phyloP scores from a whole-genome alignment of 352 stramenopile species.

The Globisporangium yorkense region DNA sequence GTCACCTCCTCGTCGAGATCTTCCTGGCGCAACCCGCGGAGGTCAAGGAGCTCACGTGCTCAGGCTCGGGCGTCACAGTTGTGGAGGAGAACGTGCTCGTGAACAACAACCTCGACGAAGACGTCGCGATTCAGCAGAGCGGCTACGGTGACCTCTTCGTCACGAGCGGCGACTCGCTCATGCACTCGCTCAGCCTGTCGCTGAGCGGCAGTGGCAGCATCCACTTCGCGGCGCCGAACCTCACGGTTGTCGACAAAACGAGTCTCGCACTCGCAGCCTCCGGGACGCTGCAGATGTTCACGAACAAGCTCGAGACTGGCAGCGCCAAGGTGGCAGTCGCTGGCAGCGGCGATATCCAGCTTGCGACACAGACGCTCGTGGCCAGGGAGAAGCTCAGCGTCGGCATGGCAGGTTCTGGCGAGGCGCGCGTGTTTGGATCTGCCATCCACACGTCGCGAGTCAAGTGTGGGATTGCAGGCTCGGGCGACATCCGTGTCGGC shows the following conservation, averaged over 20 bases:
- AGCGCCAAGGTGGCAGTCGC: conserved; percentile 7
- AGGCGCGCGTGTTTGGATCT: conserved; percentile 3
- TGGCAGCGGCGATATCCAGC: conserved; percentile 20
- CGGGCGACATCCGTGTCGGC: conserved; percentile 16
- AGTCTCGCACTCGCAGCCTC: conserved; percentile 10
- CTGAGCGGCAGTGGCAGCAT: conserved; percentile 23
- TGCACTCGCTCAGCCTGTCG: conserved; percentile 18
- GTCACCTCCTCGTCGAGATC: conserved; percentile 24
- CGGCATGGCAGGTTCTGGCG: conserved; percentile 13
- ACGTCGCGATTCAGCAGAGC: conserved; percentile 14
- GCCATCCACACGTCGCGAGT: conserved; percentile 7
- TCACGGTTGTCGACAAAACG: conserved; percentile 9
- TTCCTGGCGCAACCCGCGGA: conserved; percentile 14
- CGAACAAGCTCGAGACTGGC: conserved; percentile 5
- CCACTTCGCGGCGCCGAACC: conserved; percentile 17
- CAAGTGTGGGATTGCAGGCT: conserved; percentile 14
- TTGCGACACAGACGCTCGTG: conserved; percentile 8
- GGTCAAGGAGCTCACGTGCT: conserved; percentile 7
- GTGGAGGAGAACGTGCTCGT: conserved; percentile 23
- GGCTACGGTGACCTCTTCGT: conserved; percentile 20
- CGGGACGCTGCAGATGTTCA: conserved; percentile 15
- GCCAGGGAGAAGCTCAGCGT: conserved; percentile 3
- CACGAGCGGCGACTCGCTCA: conserved; percentile 9
- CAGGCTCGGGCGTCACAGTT: conserved; percentile 14
- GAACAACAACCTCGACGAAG: conserved; percentile 7